These are phyloP conservation scores for Harrya chromipes DNA, from an alignment of 768 basidiomycete genomes.

Conservation along the genomic window DNA sequence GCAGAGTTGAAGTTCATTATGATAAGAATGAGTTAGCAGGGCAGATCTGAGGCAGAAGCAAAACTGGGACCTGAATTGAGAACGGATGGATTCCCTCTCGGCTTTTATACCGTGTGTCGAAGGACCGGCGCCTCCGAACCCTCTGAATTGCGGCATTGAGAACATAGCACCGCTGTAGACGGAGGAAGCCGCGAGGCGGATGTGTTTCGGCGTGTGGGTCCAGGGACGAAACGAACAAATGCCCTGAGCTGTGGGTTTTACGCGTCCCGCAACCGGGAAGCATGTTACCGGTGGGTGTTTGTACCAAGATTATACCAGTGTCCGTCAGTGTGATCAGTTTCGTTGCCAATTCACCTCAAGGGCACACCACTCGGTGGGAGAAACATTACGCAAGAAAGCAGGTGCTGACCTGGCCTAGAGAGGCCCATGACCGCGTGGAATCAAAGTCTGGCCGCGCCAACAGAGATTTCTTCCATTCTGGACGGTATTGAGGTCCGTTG, in stretches of 20 bases:
- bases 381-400: slow-evolving; percentile 12
- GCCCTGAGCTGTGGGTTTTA: slow-evolving; percentile 17
- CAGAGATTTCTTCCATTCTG: slow-evolving; percentile 19
- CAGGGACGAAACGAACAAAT: slow-evolving; percentile 15
- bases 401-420: slow-evolving; percentile 5
- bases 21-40: neutral
- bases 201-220: slow-evolving; percentile 13
- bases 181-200: slow-evolving; percentile 11
- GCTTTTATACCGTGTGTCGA: slow-evolving; percentile 22
- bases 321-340: slow-evolving; percentile 1
- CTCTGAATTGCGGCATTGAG: neutral
- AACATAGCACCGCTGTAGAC: slow-evolving; percentile 10
- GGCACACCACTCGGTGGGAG: slow-evolving; percentile 15
- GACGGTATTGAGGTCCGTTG: slow-evolving; percentile 15
- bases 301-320: slow-evolving; percentile 7
- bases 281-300: slow-evolving; percentile 2
- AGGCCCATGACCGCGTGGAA: slow-evolving; percentile 21
- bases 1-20: slow-evolving; percentile 26
- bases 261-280: slow-evolving; percentile 15
- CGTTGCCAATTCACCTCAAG: slow-evolving; percentile 1
- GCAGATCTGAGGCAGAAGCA: neutral
- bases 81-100: neutral
- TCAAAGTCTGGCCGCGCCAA: slow-evolving; percentile 4
- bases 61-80: neutral
- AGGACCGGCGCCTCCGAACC: slow-evolving; percentile 3